Base-by-base conservation (phyloP, 1,284 basidiomycete species). In the Inonotus hispidus region DNA sequence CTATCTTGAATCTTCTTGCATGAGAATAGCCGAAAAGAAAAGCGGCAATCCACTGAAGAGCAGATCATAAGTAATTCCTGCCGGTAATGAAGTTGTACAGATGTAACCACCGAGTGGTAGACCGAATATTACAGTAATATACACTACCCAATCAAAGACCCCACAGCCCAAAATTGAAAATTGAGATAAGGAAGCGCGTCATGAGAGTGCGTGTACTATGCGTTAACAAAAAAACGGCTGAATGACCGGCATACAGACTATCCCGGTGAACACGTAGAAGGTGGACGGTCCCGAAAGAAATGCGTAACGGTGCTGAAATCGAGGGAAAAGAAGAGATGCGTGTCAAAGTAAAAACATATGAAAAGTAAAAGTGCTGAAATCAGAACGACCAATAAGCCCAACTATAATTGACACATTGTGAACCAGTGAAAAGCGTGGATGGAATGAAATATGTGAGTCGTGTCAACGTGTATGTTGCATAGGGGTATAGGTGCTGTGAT, bases 271-370 rank as follows among this genome's bases (percentile, higher is more conserved):
- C n/a, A 29, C 6, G n/a, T 23, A 49, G 29, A 3, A 21, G 23
- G 38, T 11, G 7, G 4, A 39, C 11, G 2, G 7, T 39, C n/a
- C 16, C 16, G 43, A 57, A 35, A 32, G 19, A 1, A 46, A 29
- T 37, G 52, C 56, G 53, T 16, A 19, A 11, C 21, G 19, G 25
- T 38, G 58, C 11, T 19, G 58, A 43, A 32, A 32, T 21, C 41
- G 32, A 56, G 8, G 21, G 32, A 29, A 35, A 29, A 16, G 29
- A 16, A 54, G 29, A 38, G 35, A 19, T 60, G 58, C 50, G 16
- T n/a, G 35, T 54, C 32, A 60, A 21, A 46, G 29, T 60, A 60
- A 52, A 60, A 13, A 16, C 43, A 47, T 55, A 43, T 23, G 19
- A 38, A 46, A 45, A n/a, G 11, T 27, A 25, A 60, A 35, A n/a